Base-by-base conservation (phyloP, 2,329 filamentous ascomycete genomes). In the Cladorrhinum sp. region DNA sequence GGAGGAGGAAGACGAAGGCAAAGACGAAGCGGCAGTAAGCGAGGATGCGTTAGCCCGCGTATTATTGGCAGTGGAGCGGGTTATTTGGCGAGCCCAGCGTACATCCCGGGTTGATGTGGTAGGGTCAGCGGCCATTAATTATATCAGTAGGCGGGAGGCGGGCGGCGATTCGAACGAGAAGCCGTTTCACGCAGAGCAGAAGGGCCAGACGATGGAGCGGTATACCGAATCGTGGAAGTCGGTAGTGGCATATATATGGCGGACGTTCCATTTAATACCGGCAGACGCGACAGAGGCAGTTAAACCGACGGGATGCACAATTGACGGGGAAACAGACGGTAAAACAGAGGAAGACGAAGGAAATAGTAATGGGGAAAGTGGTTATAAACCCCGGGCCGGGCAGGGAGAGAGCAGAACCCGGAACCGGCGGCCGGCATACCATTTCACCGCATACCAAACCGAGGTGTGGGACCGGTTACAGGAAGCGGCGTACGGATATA, bases 191-290 rank as follows among this genome's bases (percentile, higher is more conserved):
- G 33, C 28, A 23, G 56, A 39, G 28, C 33, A 58, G 48, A 58
- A 58, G 48, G 48, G 56, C 28, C 14, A 23, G 49, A 59, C 33
- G 30, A 59, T 59, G 36, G 50, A 48, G 33, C 33, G 51, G 57
- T 59, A 59, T 23, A 54, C 20, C 16, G 8, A 20, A 20, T 51
- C 21, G 16, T 59, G 23, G 57, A 21, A 14, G 50, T 46, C 30
- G 33, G 57, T 53, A 21, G 51, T 59, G 33, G 57, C 50, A 26
- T 59, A 59, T 16, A 59, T 59, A 54, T 59, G 21, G 57, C 21
- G 36, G 3, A 59, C 57, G 33, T 48, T 8, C 20, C 18, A 39
- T 54, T 59, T 54, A 8, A 52, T 53, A 24, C 14, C 36, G 12
- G 2, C 18, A 51, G 46, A 42, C 10, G 46, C 18, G 28, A 39